Evolutionary conservation across 805 yeast genomes (phyloP).

Genomic region (Yamadazyma scolyti): DNA sequence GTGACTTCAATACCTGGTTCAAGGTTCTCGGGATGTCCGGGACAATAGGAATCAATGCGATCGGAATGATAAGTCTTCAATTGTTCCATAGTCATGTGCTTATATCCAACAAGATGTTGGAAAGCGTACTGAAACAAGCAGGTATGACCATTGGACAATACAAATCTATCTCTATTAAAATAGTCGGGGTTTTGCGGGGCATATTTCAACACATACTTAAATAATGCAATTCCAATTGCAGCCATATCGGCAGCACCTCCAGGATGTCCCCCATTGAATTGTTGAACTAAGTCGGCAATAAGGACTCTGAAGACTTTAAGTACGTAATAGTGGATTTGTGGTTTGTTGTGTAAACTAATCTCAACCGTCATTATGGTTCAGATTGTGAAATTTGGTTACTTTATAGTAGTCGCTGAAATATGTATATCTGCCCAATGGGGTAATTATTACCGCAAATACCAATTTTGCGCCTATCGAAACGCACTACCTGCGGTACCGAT

Average conservation of each 20-base stretch:
- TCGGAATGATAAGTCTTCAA: slow-evolving; percentile 29
- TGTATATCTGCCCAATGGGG: no score
- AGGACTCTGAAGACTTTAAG: slow-evolving; percentile 26
- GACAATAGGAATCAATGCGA: slow-evolving; percentile 21
- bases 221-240: slow-evolving; percentile 32
- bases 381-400: no score
- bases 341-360: slow-evolving; percentile 1
- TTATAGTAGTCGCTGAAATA: no score
- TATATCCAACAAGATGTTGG: slow-evolving; percentile 27
- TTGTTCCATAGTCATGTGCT: slow-evolving; percentile 29
- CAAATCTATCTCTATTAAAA: slow-evolving; percentile 36
- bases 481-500: no score
- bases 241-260: slow-evolving; percentile 43
- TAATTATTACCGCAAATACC: no score
- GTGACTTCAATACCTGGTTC: slow-evolving; percentile 35
- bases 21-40: slow-evolving; percentile 41
- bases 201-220: slow-evolving; percentile 28
- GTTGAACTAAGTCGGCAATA: slow-evolving; percentile 22
- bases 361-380: slow-evolving; percentile 1
- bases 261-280: slow-evolving; percentile 35
- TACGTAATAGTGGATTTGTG: slow-evolving; percentile 11
- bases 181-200: slow-evolving; percentile 26
- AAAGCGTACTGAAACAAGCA: slow-evolving; percentile 29
- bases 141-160: slow-evolving; percentile 35
- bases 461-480: no score